Conservation (phyloP, 164 flowering plant genomes). For the Stephania cephalantha region DNA sequence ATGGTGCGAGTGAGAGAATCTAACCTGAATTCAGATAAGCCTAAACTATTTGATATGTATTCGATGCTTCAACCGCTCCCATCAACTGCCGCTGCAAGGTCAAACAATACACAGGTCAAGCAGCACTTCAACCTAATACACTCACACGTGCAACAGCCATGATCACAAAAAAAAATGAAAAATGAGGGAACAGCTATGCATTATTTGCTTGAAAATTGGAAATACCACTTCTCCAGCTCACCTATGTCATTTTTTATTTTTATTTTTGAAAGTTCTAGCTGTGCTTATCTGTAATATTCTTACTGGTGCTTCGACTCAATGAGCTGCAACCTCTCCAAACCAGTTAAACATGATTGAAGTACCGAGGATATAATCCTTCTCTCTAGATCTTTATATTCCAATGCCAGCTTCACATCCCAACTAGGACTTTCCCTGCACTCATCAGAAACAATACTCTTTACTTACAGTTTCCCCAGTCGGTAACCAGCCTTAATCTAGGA, state of each 20-base stretch:
- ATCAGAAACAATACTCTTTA: not conserved
- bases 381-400: conserved; percentile 51
- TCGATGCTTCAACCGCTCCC: not conserved
- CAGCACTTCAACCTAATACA: not conserved
- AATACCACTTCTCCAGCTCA: not conserved
- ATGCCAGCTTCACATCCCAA: conserved; percentile 74
- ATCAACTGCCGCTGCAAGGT: not conserved
- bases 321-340: conserved; percentile 34
- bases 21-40: not conserved
- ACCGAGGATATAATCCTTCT: conserved; percentile 59
- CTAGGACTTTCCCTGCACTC: conserved; percentile 26
- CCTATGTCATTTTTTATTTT: not conserved
- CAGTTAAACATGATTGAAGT: conserved; percentile 46
- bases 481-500: not conserved
- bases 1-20: not conserved
- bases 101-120: not conserved
- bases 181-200: not conserved
- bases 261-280: not conserved
- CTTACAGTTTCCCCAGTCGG: not conserved
- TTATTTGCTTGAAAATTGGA: not conserved
- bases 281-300: not conserved
- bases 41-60: not conserved
- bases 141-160: not conserved
- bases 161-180: not conserved
- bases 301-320: not conserved